A percentile compares a stretch with the other conserved stretches of the same genome.
Evolutionary conservation across 805 yeast genomes (phyloP).

Genomic region (Saccharomycopsis sp.): DNA sequence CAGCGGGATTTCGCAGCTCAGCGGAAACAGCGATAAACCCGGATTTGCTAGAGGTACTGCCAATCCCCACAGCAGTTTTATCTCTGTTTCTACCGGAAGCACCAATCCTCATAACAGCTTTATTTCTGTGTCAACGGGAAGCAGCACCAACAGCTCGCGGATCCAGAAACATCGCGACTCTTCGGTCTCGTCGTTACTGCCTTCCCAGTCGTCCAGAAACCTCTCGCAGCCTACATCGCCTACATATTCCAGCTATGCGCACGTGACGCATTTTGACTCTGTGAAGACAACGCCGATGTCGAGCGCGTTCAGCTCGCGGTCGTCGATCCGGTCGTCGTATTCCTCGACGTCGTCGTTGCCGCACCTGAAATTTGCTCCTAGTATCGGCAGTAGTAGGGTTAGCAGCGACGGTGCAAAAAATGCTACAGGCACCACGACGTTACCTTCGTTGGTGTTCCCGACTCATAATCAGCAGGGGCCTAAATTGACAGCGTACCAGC

Average conservation of each 20-base stretch:
- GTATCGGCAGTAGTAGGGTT: not conserved
- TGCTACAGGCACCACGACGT: not conserved
- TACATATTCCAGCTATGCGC: slow-evolving; percentile 10
- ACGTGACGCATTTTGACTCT: slow-evolving; percentile 18
- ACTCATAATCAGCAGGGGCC: slow-evolving; percentile 10
- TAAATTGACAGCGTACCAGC: slow-evolving; percentile 20
- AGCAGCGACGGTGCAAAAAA: no score
- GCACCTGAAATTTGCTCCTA: slow-evolving; percentile 4
- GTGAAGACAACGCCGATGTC: slow-evolving; percentile 19
- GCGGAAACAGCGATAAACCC: not conserved
- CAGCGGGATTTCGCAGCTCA: not conserved
- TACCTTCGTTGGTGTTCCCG: slow-evolving; percentile 14
- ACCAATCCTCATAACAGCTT: not conserved
- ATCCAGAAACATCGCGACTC: not conserved
- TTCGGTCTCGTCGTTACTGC: not conserved
- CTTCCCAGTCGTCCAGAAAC: no score
- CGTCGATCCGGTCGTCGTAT: slow-evolving; percentile 15
- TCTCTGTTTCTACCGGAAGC: no score
- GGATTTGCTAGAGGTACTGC: not conserved
- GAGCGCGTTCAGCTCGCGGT: slow-evolving; percentile 14
- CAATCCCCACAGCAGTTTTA: no score
- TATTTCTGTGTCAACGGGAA: not conserved
- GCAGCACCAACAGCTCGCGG: not conserved
- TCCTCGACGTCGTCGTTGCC: slow-evolving; percentile 9
- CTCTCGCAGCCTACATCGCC: slow-evolving; percentile 21